Conservation (phyloP, 2,329 filamentous ascomycete species). For the Beauveria rudraprayagi region DNA sequence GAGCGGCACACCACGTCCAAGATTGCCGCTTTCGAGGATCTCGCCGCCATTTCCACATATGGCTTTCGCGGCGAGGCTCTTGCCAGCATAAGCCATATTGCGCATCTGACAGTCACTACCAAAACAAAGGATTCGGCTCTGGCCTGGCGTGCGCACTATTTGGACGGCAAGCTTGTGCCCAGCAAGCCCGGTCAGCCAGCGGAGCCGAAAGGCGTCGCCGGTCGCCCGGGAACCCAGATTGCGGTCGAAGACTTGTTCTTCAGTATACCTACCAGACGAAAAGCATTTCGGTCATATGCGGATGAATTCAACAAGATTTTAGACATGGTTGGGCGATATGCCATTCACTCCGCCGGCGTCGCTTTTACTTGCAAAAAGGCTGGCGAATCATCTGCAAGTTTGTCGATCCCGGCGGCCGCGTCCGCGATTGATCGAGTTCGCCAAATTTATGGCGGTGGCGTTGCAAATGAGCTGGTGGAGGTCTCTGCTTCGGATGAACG, state of each 20-base stretch:
- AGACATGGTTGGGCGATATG: slow-evolving; percentile 87
- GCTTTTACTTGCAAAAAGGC: slow-evolving; percentile 96
- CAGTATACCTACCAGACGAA: slow-evolving; percentile 80
- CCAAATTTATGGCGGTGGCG: slow-evolving; percentile 74
- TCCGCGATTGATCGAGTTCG: slow-evolving; percentile 75
- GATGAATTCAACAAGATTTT: slow-evolving; percentile 98
- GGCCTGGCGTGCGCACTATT: slow-evolving; percentile 85
- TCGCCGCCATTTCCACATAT: slow-evolving; percentile 85
- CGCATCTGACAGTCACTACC: slow-evolving; percentile 89
- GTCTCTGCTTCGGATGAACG: slow-evolving; percentile 64
- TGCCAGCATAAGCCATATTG: slow-evolving; percentile 96
- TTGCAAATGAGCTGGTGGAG: slow-evolving; percentile 81
- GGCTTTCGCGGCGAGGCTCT: slow-evolving; percentile 96
- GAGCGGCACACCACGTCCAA: slow-evolving; percentile 97
- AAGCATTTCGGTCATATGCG: slow-evolving; percentile 81
- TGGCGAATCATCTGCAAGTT: slow-evolving; percentile 73
- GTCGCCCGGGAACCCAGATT: slow-evolving; percentile 85
- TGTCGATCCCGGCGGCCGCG: slow-evolving; percentile 69
- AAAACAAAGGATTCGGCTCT: slow-evolving; percentile 81
- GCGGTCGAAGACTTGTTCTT: slow-evolving; percentile 97
- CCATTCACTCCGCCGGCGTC: slow-evolving; percentile 84
- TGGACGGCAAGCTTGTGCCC: slow-evolving; percentile 71
- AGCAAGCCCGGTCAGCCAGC: slow-evolving; percentile 80
- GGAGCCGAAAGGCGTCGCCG: slow-evolving; percentile 82
- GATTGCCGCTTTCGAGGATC: slow-evolving; percentile 84